Conservation (phyloP, 1,284 basidiomycete species). For the Ceratobasidium sp. region DNA sequence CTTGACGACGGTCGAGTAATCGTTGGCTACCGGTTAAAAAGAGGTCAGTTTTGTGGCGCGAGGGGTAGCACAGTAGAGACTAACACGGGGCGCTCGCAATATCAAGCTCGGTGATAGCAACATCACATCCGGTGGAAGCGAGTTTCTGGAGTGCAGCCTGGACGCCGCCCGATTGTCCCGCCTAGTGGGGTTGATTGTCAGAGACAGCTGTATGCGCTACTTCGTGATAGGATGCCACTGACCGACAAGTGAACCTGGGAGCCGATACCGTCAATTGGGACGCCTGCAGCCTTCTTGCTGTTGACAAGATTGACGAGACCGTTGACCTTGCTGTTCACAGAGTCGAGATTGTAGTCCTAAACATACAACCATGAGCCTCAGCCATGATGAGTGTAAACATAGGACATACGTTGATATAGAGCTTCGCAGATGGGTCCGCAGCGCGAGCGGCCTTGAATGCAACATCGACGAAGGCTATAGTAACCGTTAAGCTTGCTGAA, state of each 20-base stretch:
- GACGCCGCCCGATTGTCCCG: constrained; percentile 49
- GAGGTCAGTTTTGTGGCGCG: neutral
- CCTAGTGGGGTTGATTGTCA: neutral
- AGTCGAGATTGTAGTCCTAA: constrained; percentile 46
- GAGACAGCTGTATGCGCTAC: constrained; percentile 3
- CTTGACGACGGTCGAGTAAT: constrained; percentile 64
- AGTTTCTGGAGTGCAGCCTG: constrained; percentile 46
- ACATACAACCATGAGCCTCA: neutral
- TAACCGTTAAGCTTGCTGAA: neutral
- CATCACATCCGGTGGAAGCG: constrained; percentile 47
- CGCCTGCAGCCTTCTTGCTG: constrained; percentile 23
- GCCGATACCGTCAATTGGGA: constrained; percentile 52
- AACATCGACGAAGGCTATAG: constrained; percentile 49
- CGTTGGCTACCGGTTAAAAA: constrained; percentile 52
- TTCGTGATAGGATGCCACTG: neutral
- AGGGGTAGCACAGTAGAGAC: neutral
- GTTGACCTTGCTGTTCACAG: constrained; percentile 35
- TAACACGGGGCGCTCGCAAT: constrained; percentile 43
- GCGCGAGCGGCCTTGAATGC: constrained; percentile 49
- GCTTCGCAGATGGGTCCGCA: constrained; percentile 49
- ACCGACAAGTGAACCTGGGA: constrained; percentile 57
- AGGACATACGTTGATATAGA: constrained; percentile 49
- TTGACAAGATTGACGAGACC: constrained; percentile 28
- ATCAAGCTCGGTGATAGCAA: constrained; percentile 52
- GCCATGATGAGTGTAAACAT: too few relatives aligned